Base-by-base conservation (phyloP, 106 monocot species). In the Allium cepa region DNA sequence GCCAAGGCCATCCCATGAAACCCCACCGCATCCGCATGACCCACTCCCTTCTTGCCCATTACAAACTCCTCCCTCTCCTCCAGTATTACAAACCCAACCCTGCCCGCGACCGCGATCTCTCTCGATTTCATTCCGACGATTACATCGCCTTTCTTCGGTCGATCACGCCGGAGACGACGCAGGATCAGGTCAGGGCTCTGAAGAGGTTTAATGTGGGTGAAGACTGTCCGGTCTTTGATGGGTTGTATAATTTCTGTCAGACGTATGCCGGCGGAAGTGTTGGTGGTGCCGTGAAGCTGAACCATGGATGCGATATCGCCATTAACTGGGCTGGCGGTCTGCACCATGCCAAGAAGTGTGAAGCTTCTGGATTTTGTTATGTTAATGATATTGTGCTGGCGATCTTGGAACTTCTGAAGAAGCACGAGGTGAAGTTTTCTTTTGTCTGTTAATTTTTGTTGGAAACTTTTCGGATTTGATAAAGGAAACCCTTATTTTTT, bases 21-120 rank as follows among this genome's bases (percentile, higher is more conserved):
- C 88, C 88, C 17, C 88, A 88, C 62, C 84, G 88, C 51, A 84
- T 88, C 64, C 81, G 88, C 7, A 88, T 88, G 88, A 84, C 88
- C 52, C 88, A 88, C 79, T 68, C 88, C 26, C 71, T 88, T 8
- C 79, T 88, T 13, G 75, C 78, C 36, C 81, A 81, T 71, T 88
- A 88, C 81, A 81, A 79, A 48, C 81, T 88, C 57, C 76, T 88
- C 48, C 49, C 56, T 17, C 52, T 60, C 57, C 66, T 88, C 70
- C 79, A 84, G 76, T 75, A 84, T 63, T 71, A 69, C 76, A 68
- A 63, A 65, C 88, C 88, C 8, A 70, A 73, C 57, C 88, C 88
- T 0, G 84, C 84, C 14, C 84, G 84, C 26, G 88, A 84, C 17
- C 81, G 81, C 17, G 84, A 88, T 63, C 81, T 88, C 27, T 84